phyloP scores from a whole-genome alignment of 2,329 filamentous ascomycete species.

The Alternaria burnsii region DNA sequence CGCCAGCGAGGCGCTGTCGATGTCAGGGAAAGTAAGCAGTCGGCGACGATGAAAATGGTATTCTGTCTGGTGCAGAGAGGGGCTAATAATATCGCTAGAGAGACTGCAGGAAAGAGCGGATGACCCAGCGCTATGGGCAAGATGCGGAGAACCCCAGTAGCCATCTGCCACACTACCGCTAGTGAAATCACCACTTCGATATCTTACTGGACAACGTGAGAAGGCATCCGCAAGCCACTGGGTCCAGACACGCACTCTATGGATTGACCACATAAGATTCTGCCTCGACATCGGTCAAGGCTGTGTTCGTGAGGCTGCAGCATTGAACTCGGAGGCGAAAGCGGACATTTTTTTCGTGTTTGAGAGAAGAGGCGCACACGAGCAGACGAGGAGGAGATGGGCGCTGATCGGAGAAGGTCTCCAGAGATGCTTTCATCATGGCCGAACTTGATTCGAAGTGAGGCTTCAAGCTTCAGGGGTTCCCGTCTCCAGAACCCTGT shows the following conservation, averaged over 20 bases:
- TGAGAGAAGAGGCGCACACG: conserved; percentile 1
- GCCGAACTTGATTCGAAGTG: conserved; percentile 2
- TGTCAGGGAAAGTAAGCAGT: conserved; percentile 17
- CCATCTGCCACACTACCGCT: conserved; percentile 27
- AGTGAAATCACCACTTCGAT: conserved; percentile 3
- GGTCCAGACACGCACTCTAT: conserved; percentile 16
- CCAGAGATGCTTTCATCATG: conserved; percentile 1
- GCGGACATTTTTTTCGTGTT: not conserved
- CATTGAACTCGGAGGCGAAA: conserved; percentile 2
- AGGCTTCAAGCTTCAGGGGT: conserved; percentile 17
- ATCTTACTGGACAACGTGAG: conserved; percentile 23
- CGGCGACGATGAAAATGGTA: conserved; percentile 9
- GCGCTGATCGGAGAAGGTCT: conserved; percentile 21
- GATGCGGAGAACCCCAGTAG: conserved; percentile 43
- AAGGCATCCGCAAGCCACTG: conserved; percentile 20
- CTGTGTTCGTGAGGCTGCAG: conserved; percentile 10
- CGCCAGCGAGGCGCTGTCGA: conserved; percentile 2
- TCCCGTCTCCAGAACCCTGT: conserved; percentile 10
- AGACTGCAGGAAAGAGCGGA: conserved; percentile 24
- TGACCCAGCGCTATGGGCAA: conserved; percentile 44
- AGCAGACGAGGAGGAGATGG: conserved; percentile 8
- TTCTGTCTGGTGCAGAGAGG: conserved; percentile 22
- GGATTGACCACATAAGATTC: conserved; percentile 7
- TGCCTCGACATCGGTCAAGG: not conserved
- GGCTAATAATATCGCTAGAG: conserved; percentile 36